A percentile compares a stretch with the other conserved stretches of the same genome.
Conservation (phyloP, 2,329 filamentous ascomycete genomes). For the Trichoderma pleuroti region DNA sequence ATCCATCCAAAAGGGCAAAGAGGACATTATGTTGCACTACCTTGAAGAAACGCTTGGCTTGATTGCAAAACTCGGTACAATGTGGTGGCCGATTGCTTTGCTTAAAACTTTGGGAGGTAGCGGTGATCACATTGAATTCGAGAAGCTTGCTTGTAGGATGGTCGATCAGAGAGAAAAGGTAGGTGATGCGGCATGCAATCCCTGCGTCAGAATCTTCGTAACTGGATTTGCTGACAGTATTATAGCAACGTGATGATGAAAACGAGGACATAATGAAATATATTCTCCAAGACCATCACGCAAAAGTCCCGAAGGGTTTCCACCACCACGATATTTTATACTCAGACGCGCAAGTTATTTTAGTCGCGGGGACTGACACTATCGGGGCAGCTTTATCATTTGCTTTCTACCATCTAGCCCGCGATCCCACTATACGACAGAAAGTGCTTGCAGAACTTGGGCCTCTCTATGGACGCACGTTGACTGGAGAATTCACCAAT, state of each 20-base stretch:
- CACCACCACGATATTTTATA: constrained; percentile 24
- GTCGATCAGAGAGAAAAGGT: background rate
- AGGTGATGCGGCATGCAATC: background rate
- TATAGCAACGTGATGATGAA: constrained; percentile 18
- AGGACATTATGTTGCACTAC: constrained; percentile 25
- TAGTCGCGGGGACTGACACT: constrained; percentile 22
- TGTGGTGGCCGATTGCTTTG: constrained; percentile 26
- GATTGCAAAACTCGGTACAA: constrained; percentile 21
- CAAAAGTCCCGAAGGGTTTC: constrained; percentile 25
- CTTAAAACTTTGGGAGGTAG: constrained; percentile 16
- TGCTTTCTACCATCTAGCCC: background rate
- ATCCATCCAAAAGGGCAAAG: constrained; percentile 24
- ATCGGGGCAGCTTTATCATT: background rate
- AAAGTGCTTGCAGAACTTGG: constrained; percentile 22
- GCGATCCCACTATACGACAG: constrained; percentile 1
- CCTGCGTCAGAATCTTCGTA: background rate
- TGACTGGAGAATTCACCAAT: constrained; percentile 22
- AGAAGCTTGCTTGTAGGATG: background rate
- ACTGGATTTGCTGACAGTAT: background rate
- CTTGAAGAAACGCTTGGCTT: constrained; percentile 24
- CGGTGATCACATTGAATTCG: background rate
- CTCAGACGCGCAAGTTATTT: constrained; percentile 23
- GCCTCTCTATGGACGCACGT: constrained; percentile 19
- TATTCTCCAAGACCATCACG: constrained; percentile 24
- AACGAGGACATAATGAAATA: constrained; percentile 27